These are phyloP conservation scores for Russula virescens DNA, from an alignment of 768 basidiomycete species.

Conservation along the genomic window DNA sequence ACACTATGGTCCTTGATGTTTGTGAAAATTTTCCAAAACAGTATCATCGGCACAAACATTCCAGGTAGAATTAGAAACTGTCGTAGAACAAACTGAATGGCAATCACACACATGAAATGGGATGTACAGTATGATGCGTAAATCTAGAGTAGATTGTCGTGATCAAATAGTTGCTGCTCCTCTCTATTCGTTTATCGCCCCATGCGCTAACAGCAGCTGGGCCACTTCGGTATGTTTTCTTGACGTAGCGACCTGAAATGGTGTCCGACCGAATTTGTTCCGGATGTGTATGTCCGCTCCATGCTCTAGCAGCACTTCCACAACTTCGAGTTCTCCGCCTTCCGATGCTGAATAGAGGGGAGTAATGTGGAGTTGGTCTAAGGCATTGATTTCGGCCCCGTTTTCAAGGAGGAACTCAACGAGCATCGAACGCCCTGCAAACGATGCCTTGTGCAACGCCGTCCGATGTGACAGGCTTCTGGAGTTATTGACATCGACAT, in stretches of 20 bases:
- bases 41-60: too few relatives aligned
- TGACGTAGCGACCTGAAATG: not conserved
- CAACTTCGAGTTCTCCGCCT: not conserved
- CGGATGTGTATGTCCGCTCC: not conserved
- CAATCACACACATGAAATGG: too few relatives aligned
- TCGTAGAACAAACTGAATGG: too few relatives aligned
- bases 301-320: not conserved
- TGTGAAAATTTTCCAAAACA: too few relatives aligned
- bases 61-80: too few relatives aligned
- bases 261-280: not conserved
- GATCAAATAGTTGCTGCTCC: not conserved
- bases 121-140: too few relatives aligned
- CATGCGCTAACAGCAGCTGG: not conserved
- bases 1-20: not conserved
- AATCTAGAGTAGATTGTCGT: too few relatives aligned
- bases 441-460: too few relatives aligned
- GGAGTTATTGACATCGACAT: too few relatives aligned
- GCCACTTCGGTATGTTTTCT: not conserved
- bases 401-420: not conserved
- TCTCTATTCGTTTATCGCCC: not conserved
- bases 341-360: not conserved
- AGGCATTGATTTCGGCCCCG: not conserved
- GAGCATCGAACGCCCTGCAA: not conserved
- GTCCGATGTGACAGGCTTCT: too few relatives aligned
- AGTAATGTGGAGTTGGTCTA: not conserved